Percentiles rank a stretch among this genome's conserved stretches.
These are phyloP conservation scores for Zymoseptoria passerinii DNA, from an alignment of 2,329 filamentous ascomycete genomes.

Conservation along the genomic window DNA sequence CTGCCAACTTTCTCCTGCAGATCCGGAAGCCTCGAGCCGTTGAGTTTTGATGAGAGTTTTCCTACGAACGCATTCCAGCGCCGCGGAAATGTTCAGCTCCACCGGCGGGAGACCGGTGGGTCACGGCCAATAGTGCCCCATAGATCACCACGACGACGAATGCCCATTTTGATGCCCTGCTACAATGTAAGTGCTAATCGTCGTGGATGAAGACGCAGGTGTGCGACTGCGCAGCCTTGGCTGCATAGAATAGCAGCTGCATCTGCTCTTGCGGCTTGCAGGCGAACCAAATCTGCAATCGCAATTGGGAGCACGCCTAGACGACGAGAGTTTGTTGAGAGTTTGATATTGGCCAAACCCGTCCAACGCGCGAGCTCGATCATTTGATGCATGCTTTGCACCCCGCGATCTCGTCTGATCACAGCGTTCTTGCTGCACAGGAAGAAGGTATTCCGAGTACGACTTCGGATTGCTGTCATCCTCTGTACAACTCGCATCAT, in stretches of 20 bases:
- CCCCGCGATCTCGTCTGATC: not conserved
- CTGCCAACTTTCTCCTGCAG: slow-evolving; percentile 9
- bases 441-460: not conserved
- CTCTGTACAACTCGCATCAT: not conserved
- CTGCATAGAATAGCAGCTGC: not conserved
- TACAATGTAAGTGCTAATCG: not conserved
- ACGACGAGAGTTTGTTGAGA: not conserved
- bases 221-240: not conserved
- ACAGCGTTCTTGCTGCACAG: not conserved
- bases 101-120: slow-evolving; percentile 16
- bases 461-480: not conserved
- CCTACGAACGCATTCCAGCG: slow-evolving; percentile 9
- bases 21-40: slow-evolving; percentile 19
- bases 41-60: slow-evolving; percentile 6
- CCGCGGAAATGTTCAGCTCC: slow-evolving; percentile 12
- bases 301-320: not conserved
- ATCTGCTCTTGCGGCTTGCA: not conserved
- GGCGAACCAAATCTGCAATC: not conserved
- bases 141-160: slow-evolving; percentile 1
- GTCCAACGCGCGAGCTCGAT: not conserved
- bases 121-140: slow-evolving; percentile 14
- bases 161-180: not conserved
- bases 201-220: not conserved
- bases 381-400: not conserved
- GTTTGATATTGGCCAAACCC: not conserved